A percentile compares a stretch with the other conserved stretches of the same genome.
phyloP scores from a whole-genome alignment of 257 asterid species.

The Salvia miltiorrhiza region DNA sequence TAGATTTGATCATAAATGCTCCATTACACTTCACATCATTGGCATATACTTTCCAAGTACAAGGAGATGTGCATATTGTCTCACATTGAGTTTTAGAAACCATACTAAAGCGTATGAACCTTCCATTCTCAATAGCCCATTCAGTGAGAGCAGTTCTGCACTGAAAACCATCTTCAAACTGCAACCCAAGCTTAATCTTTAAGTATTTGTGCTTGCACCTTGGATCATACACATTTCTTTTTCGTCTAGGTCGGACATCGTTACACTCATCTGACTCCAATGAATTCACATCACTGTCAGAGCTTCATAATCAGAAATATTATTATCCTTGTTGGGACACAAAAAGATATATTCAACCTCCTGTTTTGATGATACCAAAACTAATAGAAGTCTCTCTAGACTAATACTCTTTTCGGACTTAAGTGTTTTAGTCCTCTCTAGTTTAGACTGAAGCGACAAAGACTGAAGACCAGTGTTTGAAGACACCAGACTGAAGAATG shows the following conservation, averaged over 20 bases:
- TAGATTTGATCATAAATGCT: neutral
- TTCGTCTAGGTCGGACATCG: neutral
- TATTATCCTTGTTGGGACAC: too few relatives aligned
- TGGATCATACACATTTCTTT: neutral
- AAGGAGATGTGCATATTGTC: neutral
- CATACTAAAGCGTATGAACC: neutral
- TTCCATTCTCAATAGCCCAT: neutral
- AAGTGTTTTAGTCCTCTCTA: too few relatives aligned
- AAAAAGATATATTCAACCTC: too few relatives aligned
- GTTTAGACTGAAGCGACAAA: too few relatives aligned
- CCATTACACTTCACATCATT: neutral
- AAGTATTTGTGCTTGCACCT: neutral
- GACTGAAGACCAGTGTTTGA: too few relatives aligned
- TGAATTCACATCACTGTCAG: neutral
- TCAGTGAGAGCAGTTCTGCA: neutral
- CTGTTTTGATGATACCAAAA: too few relatives aligned
- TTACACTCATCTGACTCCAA: neutral
- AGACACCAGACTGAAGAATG: too few relatives aligned
- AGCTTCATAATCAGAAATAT: neutral
- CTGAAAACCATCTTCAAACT: neutral
- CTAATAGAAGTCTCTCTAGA: too few relatives aligned
- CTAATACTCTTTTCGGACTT: too few relatives aligned
- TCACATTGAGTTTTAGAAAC: neutral
- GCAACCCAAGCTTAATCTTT: neutral
- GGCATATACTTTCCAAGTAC: neutral